Percentiles rank a stretch among this genome's conserved stretches.
These are phyloP conservation scores for Verticillium nubilum DNA, from an alignment of 2,329 filamentous ascomycete genomes.

Conservation along the genomic window DNA sequence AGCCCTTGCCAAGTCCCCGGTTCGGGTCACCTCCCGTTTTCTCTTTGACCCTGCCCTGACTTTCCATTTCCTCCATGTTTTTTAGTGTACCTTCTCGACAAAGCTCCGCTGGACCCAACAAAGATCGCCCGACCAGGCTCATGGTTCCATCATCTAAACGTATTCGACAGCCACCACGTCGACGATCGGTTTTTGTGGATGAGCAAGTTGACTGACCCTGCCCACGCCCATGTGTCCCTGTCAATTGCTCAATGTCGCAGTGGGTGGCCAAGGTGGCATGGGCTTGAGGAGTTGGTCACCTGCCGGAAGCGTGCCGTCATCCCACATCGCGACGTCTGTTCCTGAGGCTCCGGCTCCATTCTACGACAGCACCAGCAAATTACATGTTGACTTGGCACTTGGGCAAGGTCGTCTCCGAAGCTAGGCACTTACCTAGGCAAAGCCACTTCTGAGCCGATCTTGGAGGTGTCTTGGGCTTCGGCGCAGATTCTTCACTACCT, in stretches of 20 bases:
- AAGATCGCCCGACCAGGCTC: background rate
- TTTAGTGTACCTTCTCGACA: background rate
- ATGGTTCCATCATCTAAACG: too few relatives aligned
- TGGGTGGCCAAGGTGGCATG: too few relatives aligned
- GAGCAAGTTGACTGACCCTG: too few relatives aligned
- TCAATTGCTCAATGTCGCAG: too few relatives aligned
- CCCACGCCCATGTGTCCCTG: too few relatives aligned
- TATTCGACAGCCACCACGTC: too few relatives aligned
- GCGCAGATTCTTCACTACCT: background rate
- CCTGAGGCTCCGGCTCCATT: background rate
- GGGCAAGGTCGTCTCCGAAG: background rate
- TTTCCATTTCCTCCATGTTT: background rate
- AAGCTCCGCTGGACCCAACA: background rate
- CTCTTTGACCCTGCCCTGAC: background rate
- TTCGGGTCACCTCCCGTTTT: background rate
- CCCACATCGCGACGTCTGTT: background rate
- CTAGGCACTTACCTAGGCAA: background rate
- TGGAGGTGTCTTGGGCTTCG: background rate
- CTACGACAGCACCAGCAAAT: background rate
- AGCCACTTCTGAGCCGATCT: background rate
- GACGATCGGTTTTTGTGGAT: too few relatives aligned
- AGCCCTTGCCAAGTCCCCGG: background rate
- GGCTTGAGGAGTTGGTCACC: too few relatives aligned
- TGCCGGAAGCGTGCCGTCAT: too few relatives aligned
- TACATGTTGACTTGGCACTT: background rate